Base-by-base conservation (phyloP, 2,329 filamentous ascomycete genomes). In the Mollisiaceae sp. region DNA sequence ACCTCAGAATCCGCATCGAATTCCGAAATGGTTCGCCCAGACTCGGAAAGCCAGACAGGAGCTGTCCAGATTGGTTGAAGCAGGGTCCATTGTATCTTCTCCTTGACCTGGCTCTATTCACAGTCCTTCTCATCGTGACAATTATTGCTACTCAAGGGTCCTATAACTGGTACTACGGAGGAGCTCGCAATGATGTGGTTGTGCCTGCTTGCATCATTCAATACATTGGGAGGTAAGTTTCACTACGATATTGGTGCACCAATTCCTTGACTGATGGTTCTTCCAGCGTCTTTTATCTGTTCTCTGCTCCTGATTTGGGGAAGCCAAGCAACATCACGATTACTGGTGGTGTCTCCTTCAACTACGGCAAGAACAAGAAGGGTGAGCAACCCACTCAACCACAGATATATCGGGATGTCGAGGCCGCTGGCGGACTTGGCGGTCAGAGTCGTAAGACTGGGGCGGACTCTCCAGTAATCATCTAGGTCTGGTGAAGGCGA, bases 291-390 rank as follows among this genome's bases (percentile, higher is more conserved):
- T 57, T 52, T 24, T 63, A 58, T 20, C 14, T 58, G 4, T 15
- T 59, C 6, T 58, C 61, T 47, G n/a, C 58, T 18, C 8, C 15
- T 24, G 61, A 63, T 52, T 11, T 63, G 54, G 61, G 61, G 9
- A 58, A n/a, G 9, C 61, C 61, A 39, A 63, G 54, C 36, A 63
- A 59, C n/a, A 59, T 63, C 54, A 59, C 61, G 8, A 32, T 59
- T 14, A 38, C 54, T 18, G 27, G 61, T 24, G 54, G 61, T 18
- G 50, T 63, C n/a, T 38, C 54, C 2, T 63, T 63, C n/a, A 52
- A 52, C 39, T 58, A 22, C 15, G n/a, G n/a, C 9, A 55, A 41
- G n/a, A 35, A 55, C 8, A 55, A 61, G 32, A 18, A 41, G 15
- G 5, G 8, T 12, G 43, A 38, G 8, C 18, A 54, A 4, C 22